These are phyloP conservation scores for Mycena vitilis DNA, from an alignment of 768 basidiomycete species.

Conservation along the genomic window DNA sequence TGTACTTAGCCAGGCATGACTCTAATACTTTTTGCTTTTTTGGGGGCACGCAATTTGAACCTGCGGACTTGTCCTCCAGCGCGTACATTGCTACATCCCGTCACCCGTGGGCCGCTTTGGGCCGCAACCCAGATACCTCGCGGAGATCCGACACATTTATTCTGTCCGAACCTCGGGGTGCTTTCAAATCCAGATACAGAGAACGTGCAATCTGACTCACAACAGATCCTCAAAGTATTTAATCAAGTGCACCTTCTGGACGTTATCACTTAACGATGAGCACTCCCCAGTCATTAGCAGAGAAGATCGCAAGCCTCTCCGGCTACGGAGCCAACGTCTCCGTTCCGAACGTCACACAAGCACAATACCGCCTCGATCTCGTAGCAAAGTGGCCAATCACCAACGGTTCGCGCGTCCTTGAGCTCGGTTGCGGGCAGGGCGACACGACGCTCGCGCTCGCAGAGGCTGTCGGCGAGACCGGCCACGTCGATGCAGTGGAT, in stretches of 20 bases:
- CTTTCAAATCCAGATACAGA: not conserved
- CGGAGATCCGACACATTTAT: not conserved
- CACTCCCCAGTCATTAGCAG: slow-evolving; percentile 14
- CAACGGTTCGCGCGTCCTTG: slow-evolving; percentile 46
- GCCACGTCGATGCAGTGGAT: slow-evolving; percentile 53
- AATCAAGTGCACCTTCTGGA: not conserved
- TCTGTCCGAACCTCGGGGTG: not conserved
- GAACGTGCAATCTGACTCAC: no score
- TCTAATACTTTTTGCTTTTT: not conserved
- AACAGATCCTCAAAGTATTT: not conserved
- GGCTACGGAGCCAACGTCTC: slow-evolving; percentile 28
- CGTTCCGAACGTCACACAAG: slow-evolving; percentile 29
- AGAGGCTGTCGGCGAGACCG: slow-evolving; percentile 46
- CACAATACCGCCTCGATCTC: slow-evolving; percentile 49
- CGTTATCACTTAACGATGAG: slow-evolving; percentile 5
- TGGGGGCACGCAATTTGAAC: no score
- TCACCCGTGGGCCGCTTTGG: no score
- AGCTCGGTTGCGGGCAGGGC: slow-evolving; percentile 57
- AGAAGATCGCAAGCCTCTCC: slow-evolving; percentile 31
- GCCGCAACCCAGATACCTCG: no score
- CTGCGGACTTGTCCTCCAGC: no score
- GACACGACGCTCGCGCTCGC: slow-evolving; percentile 53
- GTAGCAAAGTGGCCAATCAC: slow-evolving; percentile 44
- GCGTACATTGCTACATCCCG: no score
- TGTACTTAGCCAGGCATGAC: slow-evolving; percentile 39